Evolutionary conservation across 2,329 filamentous ascomycete genomes (phyloP).

Genomic region (Lojkania enalia): DNA sequence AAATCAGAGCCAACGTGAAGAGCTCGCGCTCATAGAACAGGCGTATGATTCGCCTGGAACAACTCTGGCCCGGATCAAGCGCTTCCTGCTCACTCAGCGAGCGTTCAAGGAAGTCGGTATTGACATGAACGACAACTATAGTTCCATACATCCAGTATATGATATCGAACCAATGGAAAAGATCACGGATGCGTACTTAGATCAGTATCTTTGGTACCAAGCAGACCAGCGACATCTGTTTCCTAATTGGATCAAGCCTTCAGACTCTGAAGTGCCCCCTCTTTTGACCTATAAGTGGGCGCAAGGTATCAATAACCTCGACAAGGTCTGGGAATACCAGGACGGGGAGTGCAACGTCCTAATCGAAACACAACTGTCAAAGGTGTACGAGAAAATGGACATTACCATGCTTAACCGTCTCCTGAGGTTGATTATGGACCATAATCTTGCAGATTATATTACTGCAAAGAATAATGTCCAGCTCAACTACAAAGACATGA

Average conservation of each 20-base stretch:
- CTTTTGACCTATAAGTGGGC: conserved; percentile 98
- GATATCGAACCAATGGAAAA: conserved; percentile 99
- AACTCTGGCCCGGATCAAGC: conserved; percentile 93
- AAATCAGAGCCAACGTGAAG: conserved; percentile 96
- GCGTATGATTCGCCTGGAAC: conserved; percentile 98
- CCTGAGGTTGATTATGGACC: conserved; percentile 95
- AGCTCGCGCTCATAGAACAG: conserved; percentile 94
- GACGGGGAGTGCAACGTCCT: conserved; percentile 98
- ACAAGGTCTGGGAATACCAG: conserved; percentile 90
- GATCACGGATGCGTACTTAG: conserved; percentile 97
- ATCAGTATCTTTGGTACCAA: conserved; percentile 99
- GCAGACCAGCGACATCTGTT: conserved; percentile 96
- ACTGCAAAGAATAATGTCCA: conserved; percentile 99
- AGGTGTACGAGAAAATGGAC: conserved; percentile 99
- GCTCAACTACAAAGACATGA: conserved; percentile 99
- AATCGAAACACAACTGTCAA: conserved; percentile 98
- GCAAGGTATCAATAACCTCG: conserved; percentile 97
- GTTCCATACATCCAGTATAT: conserved; percentile 97
- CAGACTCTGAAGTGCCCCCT: conserved; percentile 95
- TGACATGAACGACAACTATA: conserved; percentile 99
- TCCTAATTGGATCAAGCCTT: conserved; percentile 98
- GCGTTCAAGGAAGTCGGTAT: conserved; percentile 99
- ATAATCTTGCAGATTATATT: conserved; percentile 98
- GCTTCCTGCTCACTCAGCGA: conserved; percentile 92
- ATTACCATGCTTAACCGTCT: conserved; percentile 92